phyloP scores from a whole-genome alignment of 179 eudicot species.

The Monotropa hypopitys region DNA sequence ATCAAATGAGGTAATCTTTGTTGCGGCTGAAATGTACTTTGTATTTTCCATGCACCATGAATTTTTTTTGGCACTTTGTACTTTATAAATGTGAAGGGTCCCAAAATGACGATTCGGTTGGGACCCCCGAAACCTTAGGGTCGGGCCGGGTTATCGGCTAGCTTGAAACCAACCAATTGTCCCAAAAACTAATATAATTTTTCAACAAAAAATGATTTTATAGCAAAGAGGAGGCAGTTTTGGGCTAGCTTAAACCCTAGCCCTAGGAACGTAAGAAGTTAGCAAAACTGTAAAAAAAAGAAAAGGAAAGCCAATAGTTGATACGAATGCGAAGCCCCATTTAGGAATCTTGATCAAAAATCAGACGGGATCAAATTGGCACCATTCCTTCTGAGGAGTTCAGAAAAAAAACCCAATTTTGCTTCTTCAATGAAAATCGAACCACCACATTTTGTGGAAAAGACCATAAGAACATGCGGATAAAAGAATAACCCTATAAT shows the following conservation, averaged over 20 bases:
- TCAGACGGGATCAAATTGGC: neutral
- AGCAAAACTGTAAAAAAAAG: neutral
- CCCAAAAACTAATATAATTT: neutral
- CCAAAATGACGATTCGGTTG: too few species aligned
- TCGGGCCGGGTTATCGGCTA: too few species aligned
- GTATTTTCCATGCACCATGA: too few species aligned
- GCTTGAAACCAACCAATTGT: neutral
- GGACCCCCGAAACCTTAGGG: too few species aligned
- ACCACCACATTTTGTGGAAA: neutral
- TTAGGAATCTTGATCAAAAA: neutral
- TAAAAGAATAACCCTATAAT: neutral
- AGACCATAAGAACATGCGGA: neutral
- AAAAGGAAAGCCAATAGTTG: neutral
- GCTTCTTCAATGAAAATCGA: neutral
- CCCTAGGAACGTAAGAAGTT: conserved; percentile 3
- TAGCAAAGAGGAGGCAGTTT: neutral
- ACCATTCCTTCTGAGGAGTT: neutral
- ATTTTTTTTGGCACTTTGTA: too few species aligned
- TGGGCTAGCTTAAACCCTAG: neutral
- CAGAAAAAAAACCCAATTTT: neutral
- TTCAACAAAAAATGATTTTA: neutral
- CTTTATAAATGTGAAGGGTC: too few species aligned
- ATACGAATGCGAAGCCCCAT: conserved; percentile 5
- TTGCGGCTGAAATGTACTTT: too few species aligned
- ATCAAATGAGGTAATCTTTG: too few species aligned